These are phyloP conservation scores for Quercus wislizeni DNA, from an alignment of 306 rosid species.

Conservation along the genomic window DNA sequence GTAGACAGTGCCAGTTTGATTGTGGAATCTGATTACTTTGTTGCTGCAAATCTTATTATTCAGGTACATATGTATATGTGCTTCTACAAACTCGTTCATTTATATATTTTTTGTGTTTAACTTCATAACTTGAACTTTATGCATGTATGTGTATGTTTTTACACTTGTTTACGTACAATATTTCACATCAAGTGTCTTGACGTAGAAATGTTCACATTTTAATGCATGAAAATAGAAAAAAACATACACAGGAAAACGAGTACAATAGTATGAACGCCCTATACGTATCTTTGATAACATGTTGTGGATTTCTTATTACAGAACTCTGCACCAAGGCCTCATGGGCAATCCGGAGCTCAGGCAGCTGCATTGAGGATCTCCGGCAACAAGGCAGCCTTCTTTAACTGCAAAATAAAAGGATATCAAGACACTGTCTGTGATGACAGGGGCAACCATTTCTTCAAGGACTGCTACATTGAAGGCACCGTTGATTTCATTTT, in stretches of 20 bases:
- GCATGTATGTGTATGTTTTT: neutral
- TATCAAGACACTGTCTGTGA: constrained; percentile 56
- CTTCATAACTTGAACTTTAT: neutral
- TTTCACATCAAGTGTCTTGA: no score
- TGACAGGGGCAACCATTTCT: constrained; percentile 41
- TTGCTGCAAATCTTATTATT: constrained; percentile 37
- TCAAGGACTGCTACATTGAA: constrained; percentile 42
- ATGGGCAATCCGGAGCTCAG: constrained; percentile 27
- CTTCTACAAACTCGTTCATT: neutral
- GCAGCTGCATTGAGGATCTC: constrained; percentile 48
- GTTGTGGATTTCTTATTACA: neutral
- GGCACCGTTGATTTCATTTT: constrained; percentile 46
- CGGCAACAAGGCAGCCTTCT: constrained; percentile 33
- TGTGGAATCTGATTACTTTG: constrained; percentile 34
- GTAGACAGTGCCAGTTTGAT: constrained; percentile 55
- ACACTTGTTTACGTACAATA: no score
- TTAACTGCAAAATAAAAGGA: constrained; percentile 38
- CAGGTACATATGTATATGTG: constrained; percentile 6
- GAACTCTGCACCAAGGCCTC: constrained; percentile 48
- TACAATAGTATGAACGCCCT: neutral
- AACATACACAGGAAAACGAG: no score
- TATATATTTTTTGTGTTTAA: neutral
- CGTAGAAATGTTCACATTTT: no score
- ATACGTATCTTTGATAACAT: neutral
- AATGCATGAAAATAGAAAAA: no score